Conservation (phyloP, 768 basidiomycete species). For the Leccinum truebloodii region DNA sequence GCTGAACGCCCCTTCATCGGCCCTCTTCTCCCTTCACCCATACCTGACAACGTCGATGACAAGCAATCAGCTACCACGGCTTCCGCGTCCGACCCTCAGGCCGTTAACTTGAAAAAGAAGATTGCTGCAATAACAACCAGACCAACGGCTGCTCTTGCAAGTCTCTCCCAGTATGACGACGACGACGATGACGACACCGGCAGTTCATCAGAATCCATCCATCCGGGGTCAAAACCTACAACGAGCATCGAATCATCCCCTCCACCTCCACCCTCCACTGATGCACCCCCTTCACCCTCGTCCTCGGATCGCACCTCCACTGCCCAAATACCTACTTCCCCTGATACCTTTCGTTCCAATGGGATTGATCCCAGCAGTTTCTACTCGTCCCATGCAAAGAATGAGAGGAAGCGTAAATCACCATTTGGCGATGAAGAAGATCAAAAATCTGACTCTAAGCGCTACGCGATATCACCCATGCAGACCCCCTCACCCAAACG, state of each 20-base stretch:
- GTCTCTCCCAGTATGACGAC: slow-evolving; percentile 44
- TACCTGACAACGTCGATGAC: slow-evolving; percentile 22
- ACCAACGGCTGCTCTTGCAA: slow-evolving; percentile 37
- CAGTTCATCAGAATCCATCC: slow-evolving; percentile 18
- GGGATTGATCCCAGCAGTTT: slow-evolving; percentile 38
- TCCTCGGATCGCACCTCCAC: slow-evolving; percentile 31
- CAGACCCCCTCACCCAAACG: slow-evolving; percentile 29
- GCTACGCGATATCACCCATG: slow-evolving; percentile 20
- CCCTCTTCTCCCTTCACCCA: slow-evolving; percentile 58
- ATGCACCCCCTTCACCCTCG: slow-evolving; percentile 33
- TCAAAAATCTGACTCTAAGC: slow-evolving; percentile 20
- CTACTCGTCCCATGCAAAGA: slow-evolving; percentile 35
- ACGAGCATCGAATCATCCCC: slow-evolving; percentile 29
- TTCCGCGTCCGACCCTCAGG: slow-evolving; percentile 49
- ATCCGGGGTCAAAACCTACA: slow-evolving; percentile 18
- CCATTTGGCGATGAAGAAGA: slow-evolving; percentile 34
- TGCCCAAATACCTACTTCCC: slow-evolving; percentile 18
- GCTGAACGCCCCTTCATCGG: slow-evolving; percentile 71
- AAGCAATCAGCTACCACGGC: slow-evolving; percentile 19
- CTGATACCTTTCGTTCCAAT: slow-evolving; percentile 23
- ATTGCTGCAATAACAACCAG: slow-evolving; percentile 42
- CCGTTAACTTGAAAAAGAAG: slow-evolving; percentile 51
- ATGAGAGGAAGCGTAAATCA: slow-evolving; percentile 44
- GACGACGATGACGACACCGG: slow-evolving; percentile 36
- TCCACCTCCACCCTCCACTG: slow-evolving; percentile 35